phyloP scores from a whole-genome alignment of 805 yeast genomes.

The Wickerhamomyces chaumierensis region DNA sequence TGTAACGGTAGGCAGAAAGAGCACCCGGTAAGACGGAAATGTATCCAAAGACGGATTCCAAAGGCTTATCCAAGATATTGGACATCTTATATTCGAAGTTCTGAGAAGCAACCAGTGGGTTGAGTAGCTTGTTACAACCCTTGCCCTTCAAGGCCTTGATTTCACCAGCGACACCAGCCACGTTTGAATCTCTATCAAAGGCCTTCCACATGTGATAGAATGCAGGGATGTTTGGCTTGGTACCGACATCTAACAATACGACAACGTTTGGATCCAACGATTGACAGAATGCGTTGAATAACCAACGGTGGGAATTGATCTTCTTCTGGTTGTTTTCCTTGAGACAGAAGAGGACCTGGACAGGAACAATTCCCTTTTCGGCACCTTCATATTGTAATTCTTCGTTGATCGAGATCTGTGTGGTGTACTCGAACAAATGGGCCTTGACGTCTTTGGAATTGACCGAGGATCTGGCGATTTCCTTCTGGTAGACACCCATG shows the following conservation, averaged over 20 bases:
- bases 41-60: slow-evolving; percentile 88
- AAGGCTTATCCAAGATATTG: slow-evolving; percentile 89
- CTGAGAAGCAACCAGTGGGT: slow-evolving; percentile 92
- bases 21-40: slow-evolving; percentile 95
- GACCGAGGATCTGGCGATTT: slow-evolving; percentile 89
- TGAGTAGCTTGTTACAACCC: slow-evolving; percentile 67
- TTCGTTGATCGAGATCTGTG: slow-evolving; percentile 87
- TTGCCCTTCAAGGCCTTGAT: slow-evolving; percentile 92
- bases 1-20: slow-evolving; percentile 82
- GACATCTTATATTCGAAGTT: slow-evolving; percentile 96
- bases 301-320: slow-evolving; percentile 96
- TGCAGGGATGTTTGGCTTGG: slow-evolving; percentile 82
- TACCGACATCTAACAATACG: slow-evolving; percentile 91
- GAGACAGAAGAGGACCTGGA: slow-evolving; percentile 83
- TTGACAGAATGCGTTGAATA: slow-evolving; percentile 92
- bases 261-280: slow-evolving; percentile 85
- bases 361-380: slow-evolving; percentile 86
- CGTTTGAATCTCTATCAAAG: slow-evolving; percentile 89
- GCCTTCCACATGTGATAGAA: slow-evolving; percentile 95
- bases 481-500: slow-evolving; percentile 94
- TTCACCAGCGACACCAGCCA: slow-evolving; percentile 99
- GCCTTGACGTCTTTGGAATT: slow-evolving; percentile 88
- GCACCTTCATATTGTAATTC: slow-evolving; percentile 84
- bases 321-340: slow-evolving; percentile 89
- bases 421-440: slow-evolving; percentile 90